phyloP scores from a whole-genome alignment of 2,329 filamentous ascomycete species.

The Myriosclerotinia duriaeana region DNA sequence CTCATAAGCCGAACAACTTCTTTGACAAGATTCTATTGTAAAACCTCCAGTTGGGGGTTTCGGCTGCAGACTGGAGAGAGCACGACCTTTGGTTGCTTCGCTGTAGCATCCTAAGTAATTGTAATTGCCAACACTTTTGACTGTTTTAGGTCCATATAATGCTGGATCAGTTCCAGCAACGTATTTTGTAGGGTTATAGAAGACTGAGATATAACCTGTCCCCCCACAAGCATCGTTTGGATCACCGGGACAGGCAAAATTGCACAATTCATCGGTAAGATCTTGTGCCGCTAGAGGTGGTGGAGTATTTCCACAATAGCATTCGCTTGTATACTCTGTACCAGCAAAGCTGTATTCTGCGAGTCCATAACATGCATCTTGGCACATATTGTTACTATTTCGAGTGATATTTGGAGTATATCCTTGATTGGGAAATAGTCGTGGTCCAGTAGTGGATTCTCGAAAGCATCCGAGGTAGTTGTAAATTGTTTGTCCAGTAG shows the following conservation, averaged over 20 bases:
- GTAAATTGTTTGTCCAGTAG: slow-evolving; percentile 31
- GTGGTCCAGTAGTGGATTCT: slow-evolving; percentile 36
- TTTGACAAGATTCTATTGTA: slow-evolving; percentile 40
- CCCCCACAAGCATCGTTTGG: slow-evolving; percentile 27
- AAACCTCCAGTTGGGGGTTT: slow-evolving; percentile 29
- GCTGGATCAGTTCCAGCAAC: slow-evolving; percentile 28
- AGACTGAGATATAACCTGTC: slow-evolving; percentile 31
- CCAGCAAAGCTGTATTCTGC: slow-evolving; percentile 38
- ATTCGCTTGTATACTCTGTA: slow-evolving; percentile 38
- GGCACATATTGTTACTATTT: slow-evolving; percentile 35
- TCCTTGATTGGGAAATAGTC: slow-evolving; percentile 38
- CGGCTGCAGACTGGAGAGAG: slow-evolving; percentile 41
- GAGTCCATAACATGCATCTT: slow-evolving; percentile 40
- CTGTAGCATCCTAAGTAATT: slow-evolving; percentile 48
- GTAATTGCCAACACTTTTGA: slow-evolving; percentile 31
- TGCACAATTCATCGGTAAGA: slow-evolving; percentile 30
- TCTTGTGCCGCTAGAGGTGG: slow-evolving; percentile 34
- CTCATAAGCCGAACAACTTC: slow-evolving; percentile 37
- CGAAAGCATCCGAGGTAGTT: slow-evolving; percentile 41
- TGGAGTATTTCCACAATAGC: slow-evolving; percentile 40
- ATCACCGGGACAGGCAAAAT: slow-evolving; percentile 27
- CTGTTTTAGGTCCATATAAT: slow-evolving; percentile 33
- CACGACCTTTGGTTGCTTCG: slow-evolving; percentile 47
- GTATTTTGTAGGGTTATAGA: slow-evolving; percentile 33
- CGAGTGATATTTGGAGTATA: slow-evolving; percentile 34